A percentile compares a stretch with the other conserved stretches of the same genome.
Conservation (phyloP, 2,329 filamentous ascomycete genomes). For the Aspergillus chevalieri region DNA sequence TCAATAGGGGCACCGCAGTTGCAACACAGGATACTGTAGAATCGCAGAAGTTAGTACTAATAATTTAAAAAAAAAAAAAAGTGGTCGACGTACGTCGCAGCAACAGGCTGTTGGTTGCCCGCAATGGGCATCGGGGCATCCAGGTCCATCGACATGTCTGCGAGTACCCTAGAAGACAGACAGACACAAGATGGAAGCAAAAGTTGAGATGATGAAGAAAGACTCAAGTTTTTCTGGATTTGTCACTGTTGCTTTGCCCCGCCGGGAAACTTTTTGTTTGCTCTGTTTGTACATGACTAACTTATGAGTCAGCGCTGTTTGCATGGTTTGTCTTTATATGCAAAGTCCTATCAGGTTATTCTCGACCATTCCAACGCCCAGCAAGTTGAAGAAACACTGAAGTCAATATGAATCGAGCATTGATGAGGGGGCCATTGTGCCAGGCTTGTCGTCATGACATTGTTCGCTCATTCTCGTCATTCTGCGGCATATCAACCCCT, state of each 20-base stretch:
- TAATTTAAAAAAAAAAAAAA: conserved; percentile 5
- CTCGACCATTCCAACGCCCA: neutral
- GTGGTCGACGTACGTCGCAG: conserved; percentile 48
- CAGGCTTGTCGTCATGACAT: conserved; percentile 24
- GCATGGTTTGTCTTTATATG: conserved; percentile 5
- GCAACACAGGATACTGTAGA: conserved; percentile 79
- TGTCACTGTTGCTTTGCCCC: conserved; percentile 22
- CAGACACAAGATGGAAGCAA: conserved; percentile 2
- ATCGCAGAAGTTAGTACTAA: conserved; percentile 6
- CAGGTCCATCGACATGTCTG: conserved; percentile 48
- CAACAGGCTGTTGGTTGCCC: conserved; percentile 31
- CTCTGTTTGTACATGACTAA: conserved; percentile 14
- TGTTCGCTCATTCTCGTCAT: conserved; percentile 23
- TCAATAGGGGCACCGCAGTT: conserved; percentile 96
- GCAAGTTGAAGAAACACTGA: neutral
- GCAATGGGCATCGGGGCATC: conserved; percentile 48
- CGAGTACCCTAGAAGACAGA: neutral
- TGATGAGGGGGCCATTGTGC: conserved; percentile 25
- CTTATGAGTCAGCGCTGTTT: conserved; percentile 2
- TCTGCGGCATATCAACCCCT: conserved; percentile 20
- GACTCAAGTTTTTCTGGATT: conserved; percentile 9
- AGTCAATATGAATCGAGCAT: conserved; percentile 25
- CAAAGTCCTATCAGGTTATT: neutral
- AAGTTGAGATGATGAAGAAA: conserved; percentile 2
- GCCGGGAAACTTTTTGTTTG: conserved; percentile 20